Base-by-base conservation (phyloP, 1,284 basidiomycete genomes). In the Pholiota adiposa region DNA sequence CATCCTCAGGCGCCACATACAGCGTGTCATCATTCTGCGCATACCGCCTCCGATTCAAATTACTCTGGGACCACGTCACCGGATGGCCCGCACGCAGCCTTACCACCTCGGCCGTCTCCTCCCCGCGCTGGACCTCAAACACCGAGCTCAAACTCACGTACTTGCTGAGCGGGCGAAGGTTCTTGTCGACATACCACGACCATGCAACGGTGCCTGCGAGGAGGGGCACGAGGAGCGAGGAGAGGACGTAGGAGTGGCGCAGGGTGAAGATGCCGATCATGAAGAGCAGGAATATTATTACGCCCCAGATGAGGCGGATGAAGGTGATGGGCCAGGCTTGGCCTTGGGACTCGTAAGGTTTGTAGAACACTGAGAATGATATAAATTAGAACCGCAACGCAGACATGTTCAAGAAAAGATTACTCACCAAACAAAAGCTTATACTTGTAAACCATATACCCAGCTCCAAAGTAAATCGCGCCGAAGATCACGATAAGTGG, bases 361-460 rank as follows among this genome's bases (percentile, higher is more conserved):
- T 95, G 78, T 95, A 95, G 75, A 95, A 94, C 2, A 96, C 93
- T 93, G 65, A 5, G 51, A 27, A 54, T 25, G 44, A 38, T 5
- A 33, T 52, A 11, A 2, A 63, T 14, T 41, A 29, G 19, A 36
- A 12, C 49, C 8, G 43, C 29, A 43, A 54, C 27, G 18, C 18
- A 38, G 2, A 23, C 2, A n/a, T 3, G 54, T 43, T 4, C 38
- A 38, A n/a, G 4, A 19, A 43, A 21, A 21, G 4, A 23, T 11
- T 12, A 75, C 90, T 63, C 58, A 94, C 94, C 92, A 70, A 97
- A 97, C 1, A 98, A 80, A 2, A 98, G 83, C 72, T 98, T 97
- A 79, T 98, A 98, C 80, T 99, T 99, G 85, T 97, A 98, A 3
- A 98, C 95, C 4, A 97, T 81, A 70, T 96, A 99, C 2, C 86